phyloP scores from a whole-genome alignment of 305 asterid species.

The Andrographis paniculata region DNA sequence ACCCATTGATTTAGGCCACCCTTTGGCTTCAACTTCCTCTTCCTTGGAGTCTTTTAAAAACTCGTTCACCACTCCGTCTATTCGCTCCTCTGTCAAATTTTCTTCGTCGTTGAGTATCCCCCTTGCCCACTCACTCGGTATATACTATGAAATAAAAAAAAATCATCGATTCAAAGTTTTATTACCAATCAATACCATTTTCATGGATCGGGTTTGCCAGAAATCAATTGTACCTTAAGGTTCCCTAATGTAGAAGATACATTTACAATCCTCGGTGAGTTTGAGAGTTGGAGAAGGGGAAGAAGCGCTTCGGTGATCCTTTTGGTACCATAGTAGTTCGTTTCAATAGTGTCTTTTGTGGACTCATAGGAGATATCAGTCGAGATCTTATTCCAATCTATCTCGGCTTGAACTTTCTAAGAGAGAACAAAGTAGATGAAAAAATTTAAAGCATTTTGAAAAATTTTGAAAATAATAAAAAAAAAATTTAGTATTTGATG shows the following conservation, averaged over 20 bases:
- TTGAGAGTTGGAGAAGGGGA: conserved; percentile 35
- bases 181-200: not conserved
- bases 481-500: too few relatives aligned
- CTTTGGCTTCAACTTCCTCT: conserved; percentile 33
- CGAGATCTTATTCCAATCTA: conserved; percentile 18
- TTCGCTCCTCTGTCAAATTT: conserved; percentile 37
- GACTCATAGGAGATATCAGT: conserved; percentile 21
- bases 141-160: conserved; percentile 23
- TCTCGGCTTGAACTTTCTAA: not conserved
- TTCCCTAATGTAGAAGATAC: conserved; percentile 33
- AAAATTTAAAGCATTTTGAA: too few relatives aligned
- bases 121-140: conserved; percentile 42
- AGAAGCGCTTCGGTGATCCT: conserved; percentile 26
- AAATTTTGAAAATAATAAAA: too few relatives aligned
- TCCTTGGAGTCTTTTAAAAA: conserved; percentile 38
- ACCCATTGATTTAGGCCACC: conserved; percentile 52
- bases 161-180: not conserved
- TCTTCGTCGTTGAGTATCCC: conserved; percentile 31
- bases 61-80: conserved; percentile 31
- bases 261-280: conserved; percentile 39
- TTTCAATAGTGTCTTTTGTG: conserved; percentile 23
- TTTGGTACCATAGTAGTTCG: conserved; percentile 40
- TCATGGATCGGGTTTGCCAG: not conserved
- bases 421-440: too few relatives aligned
- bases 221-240: conserved; percentile 28